A percentile compares a stretch with the other conserved stretches of the same genome.
phyloP scores from a whole-genome alignment of 495 filamentous ascomycete species.

The Astrothelium subdiscretum region DNA sequence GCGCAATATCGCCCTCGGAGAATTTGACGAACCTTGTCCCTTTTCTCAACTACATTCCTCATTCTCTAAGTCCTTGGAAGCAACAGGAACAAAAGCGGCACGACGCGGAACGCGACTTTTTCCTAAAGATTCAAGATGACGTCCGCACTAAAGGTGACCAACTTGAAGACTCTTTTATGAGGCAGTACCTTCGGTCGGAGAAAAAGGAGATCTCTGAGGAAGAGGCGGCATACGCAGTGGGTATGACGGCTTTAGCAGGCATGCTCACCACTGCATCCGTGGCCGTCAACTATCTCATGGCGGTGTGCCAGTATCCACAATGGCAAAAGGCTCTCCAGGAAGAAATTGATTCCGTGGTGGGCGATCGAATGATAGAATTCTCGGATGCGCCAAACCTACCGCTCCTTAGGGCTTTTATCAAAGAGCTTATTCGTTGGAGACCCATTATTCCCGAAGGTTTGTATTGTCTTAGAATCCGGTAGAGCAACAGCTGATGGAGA shows the following conservation, averaged over 20 bases:
- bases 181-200: conserved; percentile 15
- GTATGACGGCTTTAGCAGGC: conserved; percentile 31
- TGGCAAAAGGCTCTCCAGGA: conserved; percentile 41
- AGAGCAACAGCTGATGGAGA: not conserved
- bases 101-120: conserved; percentile 24
- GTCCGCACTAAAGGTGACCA: conserved; percentile 16
- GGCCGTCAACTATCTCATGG: conserved; percentile 45
- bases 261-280: conserved; percentile 37
- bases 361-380: conserved; percentile 25
- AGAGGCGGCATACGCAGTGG: conserved; percentile 29
- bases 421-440: conserved; percentile 51
- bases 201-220: conserved; percentile 24
- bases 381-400: conserved; percentile 29
- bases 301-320: conserved; percentile 48
- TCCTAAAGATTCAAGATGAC: conserved; percentile 24
- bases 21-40: conserved; percentile 40
- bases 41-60: conserved; percentile 25
- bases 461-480: not conserved
- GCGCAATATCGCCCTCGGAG: conserved; percentile 45
- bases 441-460: conserved; percentile 18
- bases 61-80: conserved; percentile 24
- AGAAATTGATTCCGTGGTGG: conserved; percentile 42
- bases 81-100: conserved; percentile 23
- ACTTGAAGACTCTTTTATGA: conserved; percentile 19
- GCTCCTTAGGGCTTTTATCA: conserved; percentile 39